Evolutionary conservation across 176 grass and related monocot genomes (phyloP).

Genomic region (Lolium perenne): DNA sequence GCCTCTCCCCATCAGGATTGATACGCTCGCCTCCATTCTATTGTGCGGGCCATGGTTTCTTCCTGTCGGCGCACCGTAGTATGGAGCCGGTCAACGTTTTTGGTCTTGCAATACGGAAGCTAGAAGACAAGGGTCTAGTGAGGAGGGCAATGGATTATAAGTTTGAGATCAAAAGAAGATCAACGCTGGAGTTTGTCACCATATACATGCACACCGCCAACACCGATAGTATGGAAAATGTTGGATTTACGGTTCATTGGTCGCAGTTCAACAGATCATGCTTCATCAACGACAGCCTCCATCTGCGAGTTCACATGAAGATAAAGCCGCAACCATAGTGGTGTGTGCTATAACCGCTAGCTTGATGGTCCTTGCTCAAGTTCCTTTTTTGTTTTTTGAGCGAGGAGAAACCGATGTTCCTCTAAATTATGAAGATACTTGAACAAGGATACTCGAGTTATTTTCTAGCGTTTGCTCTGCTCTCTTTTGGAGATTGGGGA

Average conservation of each 20-base stretch:
- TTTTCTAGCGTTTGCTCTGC: neutral
- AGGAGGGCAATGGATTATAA: neutral
- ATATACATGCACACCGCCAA: neutral
- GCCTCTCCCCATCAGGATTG: neutral
- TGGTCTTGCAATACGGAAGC: neutral
- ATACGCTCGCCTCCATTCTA: neutral
- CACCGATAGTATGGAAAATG: neutral
- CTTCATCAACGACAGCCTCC: neutral
- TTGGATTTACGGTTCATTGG: neutral
- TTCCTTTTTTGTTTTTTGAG: neutral
- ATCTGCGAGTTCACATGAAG: neutral
- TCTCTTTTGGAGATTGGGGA: neutral
- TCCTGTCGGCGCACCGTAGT: neutral
- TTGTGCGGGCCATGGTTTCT: neutral
- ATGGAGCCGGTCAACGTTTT: neutral
- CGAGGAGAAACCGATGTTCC: neutral
- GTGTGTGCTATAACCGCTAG: neutral
- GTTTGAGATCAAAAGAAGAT: neutral
- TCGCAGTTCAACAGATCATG: neutral
- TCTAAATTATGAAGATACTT: neutral
- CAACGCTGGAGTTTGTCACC: neutral
- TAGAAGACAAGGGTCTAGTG: neutral
- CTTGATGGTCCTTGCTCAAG: neutral
- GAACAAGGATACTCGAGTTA: neutral
- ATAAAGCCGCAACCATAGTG: neutral